Evolutionary conservation across 1,284 basidiomycete genomes (phyloP), one percentile per base, ranked within the genome.

Genomic region (Singerocomus rubriflavus): DNA sequence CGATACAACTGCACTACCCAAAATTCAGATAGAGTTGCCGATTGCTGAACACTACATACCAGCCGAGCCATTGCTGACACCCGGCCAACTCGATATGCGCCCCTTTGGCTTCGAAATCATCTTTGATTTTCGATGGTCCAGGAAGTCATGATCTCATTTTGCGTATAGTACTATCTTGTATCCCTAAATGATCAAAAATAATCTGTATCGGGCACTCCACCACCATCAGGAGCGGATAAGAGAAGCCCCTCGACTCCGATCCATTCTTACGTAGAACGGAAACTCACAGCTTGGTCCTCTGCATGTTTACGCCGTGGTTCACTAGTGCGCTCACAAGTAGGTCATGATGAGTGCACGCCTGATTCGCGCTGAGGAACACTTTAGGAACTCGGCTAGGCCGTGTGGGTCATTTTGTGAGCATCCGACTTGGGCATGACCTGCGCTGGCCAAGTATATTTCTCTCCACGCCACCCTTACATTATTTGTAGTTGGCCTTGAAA

Each of bases 41-140:
- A 9, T 26, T 36, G 13, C 45, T 30, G 37, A 49, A 30, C 39
- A 49, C 26, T 39, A 40, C 10, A 39, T 50, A 38, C 48, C 51
- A 29, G 26, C 46, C 29, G 51, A 52, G 16, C 41, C 48, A 34
- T 30, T 43, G 11, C 57, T 73, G 50, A 55, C 77, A 6, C 78
- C 79, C 14, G 72, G 71, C 55, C 80, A 85, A 62, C 82, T 87
- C 59, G 85, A 90, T 62, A 66, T 91, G 55, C 78, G 80, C 30
- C 75, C 77, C n/a, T 82, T 84, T 65, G 88, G 88, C 9, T 71
- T 90, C 38, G 81, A 80, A 35, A 70, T 91, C 52, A 71, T 88
- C 25, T 49, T 91, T 43, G 88, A 91, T 63, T 81, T 89, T 62
- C 73, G 82, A 38, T 88, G 85, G 85, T 73, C 77, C 33, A 65